Conservation (phyloP, 148 eudicot genomes). For the Amaranthus hypochondriacus region DNA sequence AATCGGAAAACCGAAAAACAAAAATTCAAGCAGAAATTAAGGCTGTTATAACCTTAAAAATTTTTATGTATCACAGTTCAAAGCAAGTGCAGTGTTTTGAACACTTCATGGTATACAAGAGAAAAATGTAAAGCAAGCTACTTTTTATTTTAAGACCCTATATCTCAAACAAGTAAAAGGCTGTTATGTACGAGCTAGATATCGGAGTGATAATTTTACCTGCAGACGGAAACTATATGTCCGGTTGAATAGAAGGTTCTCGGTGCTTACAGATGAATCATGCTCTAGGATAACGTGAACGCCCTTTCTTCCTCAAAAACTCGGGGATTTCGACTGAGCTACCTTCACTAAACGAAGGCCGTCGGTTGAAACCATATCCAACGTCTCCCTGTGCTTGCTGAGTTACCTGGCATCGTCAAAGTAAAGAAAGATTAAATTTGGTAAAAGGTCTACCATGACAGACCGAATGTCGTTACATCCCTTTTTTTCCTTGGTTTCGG, state of each 20-base stretch:
- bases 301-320: constrained; percentile 94
- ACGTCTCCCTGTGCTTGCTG: constrained; percentile 55
- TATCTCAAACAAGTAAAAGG: constrained; percentile 19
- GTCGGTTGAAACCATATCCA: constrained; percentile 45
- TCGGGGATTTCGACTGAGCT: constrained; percentile 92
- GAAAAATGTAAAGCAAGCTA: neutral
- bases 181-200: constrained; percentile 30
- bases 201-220: constrained; percentile 15
- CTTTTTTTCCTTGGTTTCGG: no score
- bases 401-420: constrained; percentile 39
- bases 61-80: neutral
- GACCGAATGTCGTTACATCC: neutral
- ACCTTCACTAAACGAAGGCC: constrained; percentile 68
- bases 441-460: neutral
- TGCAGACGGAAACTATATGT: constrained; percentile 19
- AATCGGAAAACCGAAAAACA: no score
- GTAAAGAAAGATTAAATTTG: neutral
- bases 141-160: constrained; percentile 11
- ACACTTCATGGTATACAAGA: constrained; percentile 7
- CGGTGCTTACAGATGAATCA: constrained; percentile 20
- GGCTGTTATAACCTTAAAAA: no score
- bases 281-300: constrained; percentile 87
- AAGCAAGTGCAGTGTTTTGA: neutral
- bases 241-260: neutral
- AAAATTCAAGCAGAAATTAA: no score